Conservation (phyloP, 306 rosid genomes). For the Lathyrus oleraceus region DNA sequence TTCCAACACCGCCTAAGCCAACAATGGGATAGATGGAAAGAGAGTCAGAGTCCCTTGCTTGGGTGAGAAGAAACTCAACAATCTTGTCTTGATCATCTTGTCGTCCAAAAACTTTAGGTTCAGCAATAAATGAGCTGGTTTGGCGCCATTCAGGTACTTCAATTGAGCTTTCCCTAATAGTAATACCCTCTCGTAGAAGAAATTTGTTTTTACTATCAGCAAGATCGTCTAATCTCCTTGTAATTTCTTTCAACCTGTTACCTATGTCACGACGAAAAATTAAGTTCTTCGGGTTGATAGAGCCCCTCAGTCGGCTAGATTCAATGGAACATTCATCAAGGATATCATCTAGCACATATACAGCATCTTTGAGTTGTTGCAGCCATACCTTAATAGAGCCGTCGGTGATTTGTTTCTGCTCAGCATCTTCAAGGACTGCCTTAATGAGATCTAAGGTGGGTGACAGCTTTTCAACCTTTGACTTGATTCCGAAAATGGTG, state of each 20-base stretch:
- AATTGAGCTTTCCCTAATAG: background rate
- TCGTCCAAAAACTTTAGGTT: background rate
- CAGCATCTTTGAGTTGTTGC: background rate
- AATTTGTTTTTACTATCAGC: background rate
- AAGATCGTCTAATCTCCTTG: background rate
- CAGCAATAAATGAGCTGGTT: background rate
- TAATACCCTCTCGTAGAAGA: background rate
- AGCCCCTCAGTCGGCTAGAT: background rate
- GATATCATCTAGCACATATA: background rate
- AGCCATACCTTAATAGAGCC: background rate
- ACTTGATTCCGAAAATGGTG: background rate
- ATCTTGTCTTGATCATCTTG: background rate
- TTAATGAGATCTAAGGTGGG: background rate
- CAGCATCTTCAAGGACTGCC: slow-evolving; percentile 18
- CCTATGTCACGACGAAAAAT: background rate
- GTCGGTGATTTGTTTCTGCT: background rate
- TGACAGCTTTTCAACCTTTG: slow-evolving; percentile 5
- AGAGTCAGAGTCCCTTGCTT: background rate
- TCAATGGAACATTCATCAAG: background rate
- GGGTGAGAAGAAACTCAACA: background rate
- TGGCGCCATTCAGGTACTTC: background rate
- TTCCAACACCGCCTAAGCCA: background rate
- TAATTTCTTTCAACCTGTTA: background rate
- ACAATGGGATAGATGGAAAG: background rate
- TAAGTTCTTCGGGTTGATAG: background rate